Conservation (phyloP, 768 basidiomycete species). For the Neoboletus brunneissimus region DNA sequence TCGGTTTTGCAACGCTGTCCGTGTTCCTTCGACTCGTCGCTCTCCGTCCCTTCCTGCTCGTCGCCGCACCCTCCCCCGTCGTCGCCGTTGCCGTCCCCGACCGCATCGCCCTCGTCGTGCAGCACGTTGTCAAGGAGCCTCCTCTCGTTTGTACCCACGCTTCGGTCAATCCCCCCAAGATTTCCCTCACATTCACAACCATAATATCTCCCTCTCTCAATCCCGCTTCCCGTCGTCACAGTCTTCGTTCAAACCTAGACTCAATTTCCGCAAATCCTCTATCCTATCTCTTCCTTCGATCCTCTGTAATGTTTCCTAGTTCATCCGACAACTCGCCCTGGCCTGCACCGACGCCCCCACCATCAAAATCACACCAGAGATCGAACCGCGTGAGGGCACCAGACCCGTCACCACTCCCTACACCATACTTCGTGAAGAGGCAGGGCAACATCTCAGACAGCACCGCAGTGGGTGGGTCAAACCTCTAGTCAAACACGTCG, state of each 20-base stretch:
- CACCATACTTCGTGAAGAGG: constrained; percentile 14
- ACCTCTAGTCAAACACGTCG: constrained; percentile 4
- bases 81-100: constrained; percentile 18
- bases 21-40: constrained; percentile 31
- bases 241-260: constrained; percentile 26
- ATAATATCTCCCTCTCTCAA: constrained; percentile 28
- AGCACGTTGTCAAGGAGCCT: constrained; percentile 17
- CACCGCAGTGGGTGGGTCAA: constrained; percentile 26
- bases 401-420: constrained; percentile 25
- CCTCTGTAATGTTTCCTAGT: constrained; percentile 37
- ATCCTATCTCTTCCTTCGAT: constrained; percentile 24
- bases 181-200: constrained; percentile 15
- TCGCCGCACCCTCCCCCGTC: constrained; percentile 26
- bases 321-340: constrained; percentile 38
- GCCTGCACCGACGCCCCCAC: constrained; percentile 42
- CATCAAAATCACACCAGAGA: constrained; percentile 30
- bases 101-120: constrained; percentile 25
- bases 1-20: constrained; percentile 35
- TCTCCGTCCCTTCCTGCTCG: constrained; percentile 31
- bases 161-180: constrained; percentile 11
- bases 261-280: constrained; percentile 6
- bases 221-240: constrained; percentile 21
- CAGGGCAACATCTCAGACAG: constrained; percentile 30
- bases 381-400: constrained; percentile 34
- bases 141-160: constrained; percentile 30